Evolutionary conservation across 2,329 filamentous ascomycete species (phyloP).

Genomic region (Colletotrichum noveboracense): DNA sequence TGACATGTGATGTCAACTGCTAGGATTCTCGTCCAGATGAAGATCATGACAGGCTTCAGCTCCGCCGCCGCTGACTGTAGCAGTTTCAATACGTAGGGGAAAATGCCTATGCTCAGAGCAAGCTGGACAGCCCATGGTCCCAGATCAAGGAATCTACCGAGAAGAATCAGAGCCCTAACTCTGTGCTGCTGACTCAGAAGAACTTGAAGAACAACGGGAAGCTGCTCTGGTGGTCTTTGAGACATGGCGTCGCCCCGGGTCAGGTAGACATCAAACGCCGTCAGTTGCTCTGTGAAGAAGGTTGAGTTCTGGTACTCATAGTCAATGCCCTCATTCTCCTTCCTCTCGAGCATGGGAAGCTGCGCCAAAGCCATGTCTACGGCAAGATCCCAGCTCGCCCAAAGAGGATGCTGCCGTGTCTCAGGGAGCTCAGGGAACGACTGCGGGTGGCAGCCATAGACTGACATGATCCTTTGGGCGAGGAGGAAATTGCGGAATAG

Average conservation of each 20-base stretch:
- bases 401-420: conserved; percentile 92
- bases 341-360: conserved; percentile 83
- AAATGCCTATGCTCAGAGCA: conserved; percentile 96
- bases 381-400: conserved; percentile 97
- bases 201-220: conserved; percentile 95
- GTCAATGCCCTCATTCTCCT: conserved; percentile 72
- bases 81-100: conserved; percentile 97
- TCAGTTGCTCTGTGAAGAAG: conserved; percentile 97
- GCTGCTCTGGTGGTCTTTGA: conserved; percentile 88
- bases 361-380: conserved; percentile 95
- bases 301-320: conserved; percentile 95
- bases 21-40: conserved; percentile 96
- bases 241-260: conserved; percentile 80
- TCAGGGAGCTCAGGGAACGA: conserved; percentile 92
- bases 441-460: conserved; percentile 93
- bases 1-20: conserved; percentile 96
- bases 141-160: conserved; percentile 92
- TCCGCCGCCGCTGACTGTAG: conserved; percentile 94
- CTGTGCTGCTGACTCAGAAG: conserved; percentile 94
- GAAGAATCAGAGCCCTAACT: conserved; percentile 85
- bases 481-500: conserved; percentile 95
- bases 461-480: conserved; percentile 93
- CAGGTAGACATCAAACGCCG: conserved; percentile 95
- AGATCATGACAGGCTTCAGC: conserved; percentile 98
- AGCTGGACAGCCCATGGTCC: conserved; percentile 99